Conservation (phyloP, 2,329 filamentous ascomycete species). For the Monascus ruber region DNA sequence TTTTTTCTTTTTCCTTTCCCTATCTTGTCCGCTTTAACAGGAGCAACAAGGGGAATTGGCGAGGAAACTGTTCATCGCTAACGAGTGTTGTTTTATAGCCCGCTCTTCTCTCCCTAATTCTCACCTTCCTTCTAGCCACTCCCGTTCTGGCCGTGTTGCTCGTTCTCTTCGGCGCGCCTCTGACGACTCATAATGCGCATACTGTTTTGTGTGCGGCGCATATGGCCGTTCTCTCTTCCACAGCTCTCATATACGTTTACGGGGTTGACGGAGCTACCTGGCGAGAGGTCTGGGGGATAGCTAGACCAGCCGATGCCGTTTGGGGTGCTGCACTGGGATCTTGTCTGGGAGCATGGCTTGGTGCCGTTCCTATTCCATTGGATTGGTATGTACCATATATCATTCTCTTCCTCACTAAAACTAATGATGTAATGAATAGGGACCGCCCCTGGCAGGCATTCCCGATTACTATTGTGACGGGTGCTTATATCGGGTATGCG, state of each 20-base stretch:
- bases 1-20: too few species aligned
- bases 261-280: conserved; percentile 64
- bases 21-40: too few species aligned
- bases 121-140: conserved; percentile 40
- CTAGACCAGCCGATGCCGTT: conserved; percentile 67
- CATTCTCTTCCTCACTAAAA: conserved; percentile 1
- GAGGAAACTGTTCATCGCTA: too few species aligned
- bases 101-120: conserved; percentile 55
- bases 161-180: conserved; percentile 82
- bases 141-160: conserved; percentile 51
- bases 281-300: conserved; percentile 55
- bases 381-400: conserved; percentile 55
- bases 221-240: conserved; percentile 64
- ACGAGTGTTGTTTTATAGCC: conserved; percentile 39
- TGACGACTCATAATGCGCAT: conserved; percentile 67
- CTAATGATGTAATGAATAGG: conserved; percentile 24
- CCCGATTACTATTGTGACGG: conserved; percentile 82
- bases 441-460: conserved; percentile 99
- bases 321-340: conserved; percentile 74
- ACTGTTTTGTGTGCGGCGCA: conserved; percentile 74
- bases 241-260: conserved; percentile 75
- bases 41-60: too few species aligned
- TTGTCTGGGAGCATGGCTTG: conserved; percentile 75
- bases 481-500: conserved; percentile 67
- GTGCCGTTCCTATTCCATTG: conserved; percentile 86